Conservation (phyloP, 768 basidiomycete genomes). For the Naganishia vishniacii region DNA sequence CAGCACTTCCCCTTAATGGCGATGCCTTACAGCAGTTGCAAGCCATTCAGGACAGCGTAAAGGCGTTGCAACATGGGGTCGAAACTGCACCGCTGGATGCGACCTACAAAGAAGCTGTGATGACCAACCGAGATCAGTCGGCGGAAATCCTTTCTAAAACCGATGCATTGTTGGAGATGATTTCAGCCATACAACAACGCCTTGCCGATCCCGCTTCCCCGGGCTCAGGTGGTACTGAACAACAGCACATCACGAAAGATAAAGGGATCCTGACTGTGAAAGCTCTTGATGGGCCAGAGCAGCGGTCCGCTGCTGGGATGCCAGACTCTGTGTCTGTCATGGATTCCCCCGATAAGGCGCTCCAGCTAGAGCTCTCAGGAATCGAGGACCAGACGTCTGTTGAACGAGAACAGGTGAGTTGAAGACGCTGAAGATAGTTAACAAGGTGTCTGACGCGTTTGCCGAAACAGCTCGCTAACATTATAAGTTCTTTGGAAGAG, state of each 20-base stretch:
- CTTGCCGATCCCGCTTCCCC: background rate
- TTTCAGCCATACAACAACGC: background rate
- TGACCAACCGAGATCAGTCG: background rate
- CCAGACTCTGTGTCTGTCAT: too few relatives aligned
- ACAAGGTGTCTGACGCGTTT: background rate
- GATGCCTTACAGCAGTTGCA: background rate
- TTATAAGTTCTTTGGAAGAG: background rate
- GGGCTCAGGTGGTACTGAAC: too few relatives aligned
- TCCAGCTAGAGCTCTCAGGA: background rate
- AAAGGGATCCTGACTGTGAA: too few relatives aligned
- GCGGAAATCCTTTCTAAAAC: background rate
- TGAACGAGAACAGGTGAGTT: background rate
- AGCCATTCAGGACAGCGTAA: background rate
- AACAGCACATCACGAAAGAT: too few relatives aligned
- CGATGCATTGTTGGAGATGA: background rate
- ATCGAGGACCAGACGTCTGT: background rate
- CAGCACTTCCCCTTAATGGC: background rate
- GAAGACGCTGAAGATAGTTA: too few relatives aligned
- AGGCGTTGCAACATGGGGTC: background rate
- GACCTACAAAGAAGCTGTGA: constrained; percentile 6
- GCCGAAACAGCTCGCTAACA: background rate
- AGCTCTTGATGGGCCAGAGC: too few relatives aligned
- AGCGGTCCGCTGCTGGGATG: too few relatives aligned
- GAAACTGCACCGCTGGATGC: background rate
- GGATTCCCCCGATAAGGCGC: too few relatives aligned